Percentiles rank a stretch among this genome's conserved stretches.
These are phyloP conservation scores for Cyclostephanos invisitatus DNA, from an alignment of 108 stramenopile species.

Conservation along the genomic window DNA sequence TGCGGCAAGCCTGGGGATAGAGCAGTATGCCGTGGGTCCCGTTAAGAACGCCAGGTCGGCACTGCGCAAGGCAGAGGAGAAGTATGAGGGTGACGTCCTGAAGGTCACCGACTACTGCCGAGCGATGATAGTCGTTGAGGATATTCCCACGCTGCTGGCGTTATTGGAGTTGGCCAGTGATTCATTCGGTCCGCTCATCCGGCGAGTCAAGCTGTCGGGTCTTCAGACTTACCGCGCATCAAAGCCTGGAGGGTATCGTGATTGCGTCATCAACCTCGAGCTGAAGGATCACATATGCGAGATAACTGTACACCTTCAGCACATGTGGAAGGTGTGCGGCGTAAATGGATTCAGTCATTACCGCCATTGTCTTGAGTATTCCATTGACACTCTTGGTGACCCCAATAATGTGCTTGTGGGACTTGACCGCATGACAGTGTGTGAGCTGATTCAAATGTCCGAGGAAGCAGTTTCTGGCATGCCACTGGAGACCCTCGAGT, in stretches of 20 bases:
- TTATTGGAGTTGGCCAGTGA: conserved; percentile 81
- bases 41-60: conserved; percentile 78
- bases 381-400: conserved; percentile 83
- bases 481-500: conserved; percentile 84
- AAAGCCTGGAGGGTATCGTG: conserved; percentile 80
- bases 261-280: conserved; percentile 86
- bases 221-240: conserved; percentile 69
- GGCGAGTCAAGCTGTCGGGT: conserved; percentile 80
- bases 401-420: conserved; percentile 81
- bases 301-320: conserved; percentile 87
- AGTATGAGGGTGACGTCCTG: conserved; percentile 82
- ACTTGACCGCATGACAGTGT: conserved; percentile 85
- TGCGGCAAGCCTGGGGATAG: conserved; percentile 81
- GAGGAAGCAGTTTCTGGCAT: conserved; percentile 87
- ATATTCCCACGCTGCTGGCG: conserved; percentile 80
- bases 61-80: conserved; percentile 80
- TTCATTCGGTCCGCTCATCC: conserved; percentile 87
- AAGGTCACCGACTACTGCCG: conserved; percentile 87
- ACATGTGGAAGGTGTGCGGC: conserved; percentile 87
- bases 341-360: conserved; percentile 91
- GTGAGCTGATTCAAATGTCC: conserved; percentile 86
- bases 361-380: conserved; percentile 87
- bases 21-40: conserved; percentile 82
- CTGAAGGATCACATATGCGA: conserved; percentile 89
- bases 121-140: conserved; percentile 82